phyloP scores from a whole-genome alignment of 1,284 basidiomycete genomes.

The Schizophyllum amplum region DNA sequence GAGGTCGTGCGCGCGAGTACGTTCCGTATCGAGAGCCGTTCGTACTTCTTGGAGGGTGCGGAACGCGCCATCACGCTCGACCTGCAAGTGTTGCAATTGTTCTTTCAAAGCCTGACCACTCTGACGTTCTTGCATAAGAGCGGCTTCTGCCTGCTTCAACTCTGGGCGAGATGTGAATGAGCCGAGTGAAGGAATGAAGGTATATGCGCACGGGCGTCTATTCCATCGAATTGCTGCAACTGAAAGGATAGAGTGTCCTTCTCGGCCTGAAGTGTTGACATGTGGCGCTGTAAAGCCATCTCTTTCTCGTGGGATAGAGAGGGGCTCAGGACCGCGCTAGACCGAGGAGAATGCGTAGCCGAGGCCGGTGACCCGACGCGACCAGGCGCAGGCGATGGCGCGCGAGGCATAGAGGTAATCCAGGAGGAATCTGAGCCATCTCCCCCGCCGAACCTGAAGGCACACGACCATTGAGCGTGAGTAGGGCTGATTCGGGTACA shows the following conservation, averaged over 20 bases:
- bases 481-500: slow-evolving; percentile 1
- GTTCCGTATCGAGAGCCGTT: not conserved
- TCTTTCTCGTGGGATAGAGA: slow-evolving; percentile 12
- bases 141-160: not conserved
- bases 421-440: slow-evolving; percentile 39
- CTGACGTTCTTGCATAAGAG: slow-evolving; percentile 13
- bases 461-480: slow-evolving; percentile 1
- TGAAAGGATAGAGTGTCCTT: slow-evolving; percentile 21
- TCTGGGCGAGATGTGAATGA: not conserved
- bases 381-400: slow-evolving; percentile 27
- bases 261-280: slow-evolving; percentile 18
- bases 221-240: slow-evolving; percentile 18
- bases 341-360: slow-evolving; percentile 4
- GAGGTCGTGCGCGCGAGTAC: not conserved
- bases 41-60: slow-evolving; percentile 12
- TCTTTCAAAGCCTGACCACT: slow-evolving; percentile 7
- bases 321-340: slow-evolving; percentile 4
- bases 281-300: slow-evolving; percentile 9
- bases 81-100: too few species aligned
- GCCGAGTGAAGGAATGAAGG: slow-evolving; percentile 1
- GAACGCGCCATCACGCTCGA: too few species aligned
- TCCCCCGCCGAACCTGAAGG: slow-evolving; percentile 30
- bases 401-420: slow-evolving; percentile 50
- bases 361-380: slow-evolving; percentile 7
- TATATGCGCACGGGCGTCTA: slow-evolving; percentile 20